phyloP scores from a whole-genome alignment of 164 flowering plant species.

The Stephania cephalantha region DNA sequence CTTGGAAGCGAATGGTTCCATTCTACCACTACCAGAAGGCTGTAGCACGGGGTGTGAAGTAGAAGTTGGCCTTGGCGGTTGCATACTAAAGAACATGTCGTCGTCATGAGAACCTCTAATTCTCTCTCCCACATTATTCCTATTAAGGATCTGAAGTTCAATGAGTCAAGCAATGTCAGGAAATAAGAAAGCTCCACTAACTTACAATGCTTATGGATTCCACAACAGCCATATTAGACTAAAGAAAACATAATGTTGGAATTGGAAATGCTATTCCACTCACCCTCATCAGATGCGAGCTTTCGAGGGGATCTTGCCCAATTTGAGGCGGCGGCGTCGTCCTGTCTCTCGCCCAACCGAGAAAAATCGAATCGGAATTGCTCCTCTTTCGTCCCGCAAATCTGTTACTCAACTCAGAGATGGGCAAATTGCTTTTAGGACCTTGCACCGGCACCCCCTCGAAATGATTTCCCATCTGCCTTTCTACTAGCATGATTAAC shows the following conservation, averaged over 20 bases:
- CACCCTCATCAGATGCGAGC: conserved; percentile 61
- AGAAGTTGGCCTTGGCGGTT: conserved; percentile 41
- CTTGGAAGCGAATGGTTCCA: conserved; percentile 41
- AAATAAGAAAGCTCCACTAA: neutral
- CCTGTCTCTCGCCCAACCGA: conserved; percentile 49
- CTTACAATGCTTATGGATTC: neutral
- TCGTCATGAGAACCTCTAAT: conserved; percentile 48
- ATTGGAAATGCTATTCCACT: neutral
- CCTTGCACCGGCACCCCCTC: conserved; percentile 69
- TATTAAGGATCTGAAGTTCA: conserved; percentile 47
- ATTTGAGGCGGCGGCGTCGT: conserved; percentile 31
- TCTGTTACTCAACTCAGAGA: conserved; percentile 47
- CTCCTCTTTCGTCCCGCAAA: conserved; percentile 57
- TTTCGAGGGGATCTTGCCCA: conserved; percentile 49
- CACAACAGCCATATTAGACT: neutral
- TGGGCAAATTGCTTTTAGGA: conserved; percentile 50
- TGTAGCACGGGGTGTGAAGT: conserved; percentile 35
- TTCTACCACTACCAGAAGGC: conserved; percentile 33
- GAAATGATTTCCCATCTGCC: conserved; percentile 46
- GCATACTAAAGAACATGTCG: conserved; percentile 40
- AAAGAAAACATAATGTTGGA: neutral
- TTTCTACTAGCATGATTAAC: conserved; percentile 39
- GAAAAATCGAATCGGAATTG: conserved; percentile 58
- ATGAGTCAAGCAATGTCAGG: conserved; percentile 9
- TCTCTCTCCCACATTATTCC: conserved; percentile 49